Base-by-base conservation (phyloP, 1,284 basidiomycete genomes). In the Athelia psychrophila region DNA sequence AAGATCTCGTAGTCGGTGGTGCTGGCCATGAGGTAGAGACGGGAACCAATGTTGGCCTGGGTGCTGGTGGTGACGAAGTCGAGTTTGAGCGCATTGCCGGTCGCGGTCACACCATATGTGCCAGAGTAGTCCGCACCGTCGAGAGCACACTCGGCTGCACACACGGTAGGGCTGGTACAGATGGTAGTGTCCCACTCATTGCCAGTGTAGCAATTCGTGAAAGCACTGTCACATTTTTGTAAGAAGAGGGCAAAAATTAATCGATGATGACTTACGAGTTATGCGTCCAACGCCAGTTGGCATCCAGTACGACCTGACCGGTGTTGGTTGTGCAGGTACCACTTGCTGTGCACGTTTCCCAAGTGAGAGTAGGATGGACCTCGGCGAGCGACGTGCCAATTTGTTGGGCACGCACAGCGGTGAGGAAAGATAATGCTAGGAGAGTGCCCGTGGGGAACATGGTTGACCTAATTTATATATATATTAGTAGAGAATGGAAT, bases 271-370 rank as follows among this genome's bases (percentile, higher is more conserved):
- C 16, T 42, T 23, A 42, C 38, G 68, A 69, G 44, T 64, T 60
- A 62, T 80, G 79, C 3, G 73, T 52, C 77, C 77, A 80, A 53
- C 79, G 74, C 75, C 77, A 81, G 71, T 80, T 81, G 53, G 76
- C 55, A 61, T 81, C 79, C 53, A 81, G 65, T 8, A 74, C 73
- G 47, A 81, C 65, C 22, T 67, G 56, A 9, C 67, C 58, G 35
- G 55, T 44, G 35, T 62, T 52, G 33, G 63, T 66, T 3, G 67
- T 69, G 68, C 77, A 79, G 27, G 27, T 30, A 33, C 76, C 75
- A 23, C 62, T 55, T 19, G 63, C 58, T n/a, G 72, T 72, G 60
- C 77, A 79, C 53, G 66, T 60, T 59, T 72, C 63, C 57, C 65
- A 66, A 32, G 71, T 59, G 40, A 79, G 64, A 12, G 59, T 42